phyloP scores from a whole-genome alignment of 805 yeast species.

The Hanseniaspora clermontiae region DNA sequence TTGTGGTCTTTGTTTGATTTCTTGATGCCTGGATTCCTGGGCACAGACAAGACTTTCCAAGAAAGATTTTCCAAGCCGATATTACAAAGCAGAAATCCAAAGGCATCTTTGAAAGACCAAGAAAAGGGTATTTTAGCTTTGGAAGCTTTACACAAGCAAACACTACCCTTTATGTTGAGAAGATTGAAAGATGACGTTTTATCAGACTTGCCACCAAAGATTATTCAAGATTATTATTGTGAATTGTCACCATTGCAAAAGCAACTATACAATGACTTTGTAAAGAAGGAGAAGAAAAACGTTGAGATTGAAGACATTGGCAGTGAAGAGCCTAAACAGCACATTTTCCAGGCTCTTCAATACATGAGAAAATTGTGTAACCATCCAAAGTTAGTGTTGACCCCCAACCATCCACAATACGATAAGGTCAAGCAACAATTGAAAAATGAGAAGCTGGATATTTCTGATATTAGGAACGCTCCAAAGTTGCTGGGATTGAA shows the following conservation, averaged over 20 bases:
- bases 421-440: constrained; percentile 53
- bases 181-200: constrained; percentile 92
- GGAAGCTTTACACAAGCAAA: constrained; percentile 93
- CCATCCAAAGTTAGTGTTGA: constrained; percentile 83
- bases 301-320: constrained; percentile 47
- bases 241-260: constrained; percentile 85
- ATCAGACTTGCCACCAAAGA: constrained; percentile 93
- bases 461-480: constrained; percentile 70
- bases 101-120: constrained; percentile 82
- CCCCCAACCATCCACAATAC: constrained; percentile 72
- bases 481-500: constrained; percentile 79
- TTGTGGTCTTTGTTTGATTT: constrained; percentile 96
- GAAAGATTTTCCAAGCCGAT: constrained; percentile 97
- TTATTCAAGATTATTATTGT: constrained; percentile 95
- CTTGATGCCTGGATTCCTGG: constrained; percentile 96
- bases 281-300: constrained; percentile 62
- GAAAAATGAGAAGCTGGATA: constrained; percentile 41
- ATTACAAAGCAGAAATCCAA: constrained; percentile 80
- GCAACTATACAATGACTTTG: constrained; percentile 77
- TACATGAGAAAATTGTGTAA: constrained; percentile 95
- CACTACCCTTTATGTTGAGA: constrained; percentile 88
- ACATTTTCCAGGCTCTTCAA: constrained; percentile 92
- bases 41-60: constrained; percentile 85
- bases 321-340: constrained; percentile 50
- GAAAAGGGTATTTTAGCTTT: constrained; percentile 94